phyloP scores from a whole-genome alignment of 192 early-diverging fungal species.

The Podila epicladia region DNA sequence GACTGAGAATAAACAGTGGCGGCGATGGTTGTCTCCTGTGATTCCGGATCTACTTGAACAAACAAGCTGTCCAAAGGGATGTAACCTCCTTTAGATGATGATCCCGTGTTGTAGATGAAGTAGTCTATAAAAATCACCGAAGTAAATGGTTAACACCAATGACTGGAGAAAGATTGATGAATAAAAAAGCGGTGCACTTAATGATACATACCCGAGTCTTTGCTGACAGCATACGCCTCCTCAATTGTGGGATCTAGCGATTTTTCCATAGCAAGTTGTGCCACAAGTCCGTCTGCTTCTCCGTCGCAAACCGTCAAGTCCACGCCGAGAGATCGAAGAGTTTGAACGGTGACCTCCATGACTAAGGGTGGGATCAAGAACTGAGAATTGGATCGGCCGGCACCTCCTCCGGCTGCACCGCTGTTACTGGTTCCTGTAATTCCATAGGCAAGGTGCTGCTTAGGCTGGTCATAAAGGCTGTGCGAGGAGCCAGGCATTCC shows the following conservation, averaged over 20 bases:
- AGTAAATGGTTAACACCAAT: background rate
- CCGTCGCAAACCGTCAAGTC: conserved; percentile 49
- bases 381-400: conserved; percentile 31
- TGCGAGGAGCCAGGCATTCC: background rate
- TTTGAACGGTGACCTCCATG: conserved; percentile 54
- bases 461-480: background rate
- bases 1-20: conserved; percentile 53
- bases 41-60: conserved; percentile 15
- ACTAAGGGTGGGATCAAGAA: conserved; percentile 61
- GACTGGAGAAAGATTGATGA: background rate
- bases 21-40: conserved; percentile 11
- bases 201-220: conserved; percentile 51
- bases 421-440: background rate
- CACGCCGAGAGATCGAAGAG: conserved; percentile 47
- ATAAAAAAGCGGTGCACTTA: background rate
- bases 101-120: conserved; percentile 53
- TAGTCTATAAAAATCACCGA: conserved; percentile 37
- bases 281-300: conserved; percentile 60
- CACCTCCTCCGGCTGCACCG: conserved; percentile 3
- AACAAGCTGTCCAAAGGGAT: conserved; percentile 57
- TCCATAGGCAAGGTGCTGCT: background rate
- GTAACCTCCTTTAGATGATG: conserved; percentile 49
- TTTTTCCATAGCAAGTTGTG: conserved; percentile 44
- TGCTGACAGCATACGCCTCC: conserved; percentile 57
- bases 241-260: conserved; percentile 21